Base-by-base conservation (phyloP, 345 rosid genomes). In the Toxicodendron radicans region DNA sequence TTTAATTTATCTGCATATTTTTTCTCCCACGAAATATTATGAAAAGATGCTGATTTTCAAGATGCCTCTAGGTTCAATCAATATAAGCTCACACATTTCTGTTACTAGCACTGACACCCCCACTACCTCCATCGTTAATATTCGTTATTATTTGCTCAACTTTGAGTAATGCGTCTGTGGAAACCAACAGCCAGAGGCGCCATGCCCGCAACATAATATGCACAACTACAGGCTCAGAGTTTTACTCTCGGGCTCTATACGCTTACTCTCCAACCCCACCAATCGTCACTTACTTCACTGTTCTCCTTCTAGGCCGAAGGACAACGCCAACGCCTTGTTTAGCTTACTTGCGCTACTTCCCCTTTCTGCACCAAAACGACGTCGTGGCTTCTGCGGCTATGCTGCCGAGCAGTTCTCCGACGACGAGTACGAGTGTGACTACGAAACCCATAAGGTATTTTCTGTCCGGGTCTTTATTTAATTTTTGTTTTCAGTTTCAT, bases 391-490 rank as follows among this genome's bases (percentile, higher is more conserved):
- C 70, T 78, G 80, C 9, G 79, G 87, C 2, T 84, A 89, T 61
- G 84, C 97, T 24, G 88, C 78, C 0, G 98, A 92, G 84, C 96
- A 94, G 88, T 92, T 94, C 82, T 94, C 97, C 0, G 98, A 94
- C 68, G 98, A 94, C 72, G 98, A 92, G 73, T 92, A 94, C 71
- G 96, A 88, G 81, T 84, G 91, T 67, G 96, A 94, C 74, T 92
- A 88, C 79, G 98, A 90, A 79, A 83, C 79, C 68, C 92, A 92
- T 20, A 88, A 85, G 98, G 98, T 92, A 74, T 27, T 75, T 10
- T n/a, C 20, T 57, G 10, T 20, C 7, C 20, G 2, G n/a, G 10
- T 67, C 67, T 74, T 72, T 43, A 13, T 57, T 9, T 4, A 7
- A n/a, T 18, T 3, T 1, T 32, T 7, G 14, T 23, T 9, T 6